These are phyloP conservation scores for Prunus mongolica DNA, from an alignment of 306 rosid species.

Conservation along the genomic window DNA sequence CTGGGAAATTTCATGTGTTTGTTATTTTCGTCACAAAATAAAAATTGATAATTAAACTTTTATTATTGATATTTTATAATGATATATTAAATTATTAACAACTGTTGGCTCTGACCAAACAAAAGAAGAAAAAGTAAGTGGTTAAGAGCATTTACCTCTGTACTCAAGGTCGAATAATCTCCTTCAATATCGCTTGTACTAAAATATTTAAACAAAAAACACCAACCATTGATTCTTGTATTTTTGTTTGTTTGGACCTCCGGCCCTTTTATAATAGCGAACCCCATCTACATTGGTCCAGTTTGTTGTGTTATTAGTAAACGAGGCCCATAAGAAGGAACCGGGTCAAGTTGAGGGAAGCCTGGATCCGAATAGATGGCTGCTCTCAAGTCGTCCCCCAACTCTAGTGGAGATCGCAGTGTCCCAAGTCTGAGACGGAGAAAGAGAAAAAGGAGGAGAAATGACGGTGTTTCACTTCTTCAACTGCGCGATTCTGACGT, in stretches of 20 bases:
- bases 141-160: too few relatives aligned
- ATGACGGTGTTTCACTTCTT: slow-evolving; percentile 98
- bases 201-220: too few relatives aligned
- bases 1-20: background rate
- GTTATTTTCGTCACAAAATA: background rate
- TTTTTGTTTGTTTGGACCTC: background rate
- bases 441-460: background rate
- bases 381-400: background rate
- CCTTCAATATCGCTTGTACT: too few relatives aligned
- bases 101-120: background rate
- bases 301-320: too few relatives aligned
- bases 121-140: too few relatives aligned
- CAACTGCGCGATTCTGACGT: slow-evolving; percentile 95
- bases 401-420: background rate
- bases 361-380: background rate
- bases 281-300: background rate
- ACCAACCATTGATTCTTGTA: too few relatives aligned
- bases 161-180: too few relatives aligned
- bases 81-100: background rate
- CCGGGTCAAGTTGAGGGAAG: background rate
- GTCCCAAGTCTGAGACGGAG: background rate
- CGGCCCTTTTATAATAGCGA: background rate
- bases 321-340: background rate
- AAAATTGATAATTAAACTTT: background rate
- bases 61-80: background rate